These are phyloP conservation scores for Cercospora sojina DNA, from an alignment of 2,329 filamentous ascomycete species.

Conservation along the genomic window DNA sequence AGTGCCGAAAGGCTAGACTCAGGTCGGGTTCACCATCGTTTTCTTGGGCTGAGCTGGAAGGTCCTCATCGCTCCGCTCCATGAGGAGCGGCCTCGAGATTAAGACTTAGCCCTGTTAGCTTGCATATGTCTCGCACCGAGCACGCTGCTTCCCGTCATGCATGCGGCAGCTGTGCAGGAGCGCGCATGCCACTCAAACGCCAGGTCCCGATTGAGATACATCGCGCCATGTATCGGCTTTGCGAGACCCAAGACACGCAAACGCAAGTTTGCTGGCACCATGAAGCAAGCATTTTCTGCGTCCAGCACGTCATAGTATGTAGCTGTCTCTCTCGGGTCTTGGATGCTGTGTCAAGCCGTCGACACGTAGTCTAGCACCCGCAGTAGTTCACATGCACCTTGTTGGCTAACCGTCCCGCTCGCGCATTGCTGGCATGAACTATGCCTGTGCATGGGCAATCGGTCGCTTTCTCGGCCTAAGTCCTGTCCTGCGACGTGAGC, in stretches of 20 bases:
- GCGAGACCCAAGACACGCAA: constrained; percentile 15
- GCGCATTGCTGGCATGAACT: constrained; percentile 26
- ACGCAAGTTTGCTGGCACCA: constrained; percentile 21
- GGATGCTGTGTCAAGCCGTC: constrained; percentile 18
- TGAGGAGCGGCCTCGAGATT: constrained; percentile 1
- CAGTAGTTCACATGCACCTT: constrained; percentile 26
- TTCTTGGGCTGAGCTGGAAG: not conserved
- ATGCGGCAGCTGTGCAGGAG: constrained; percentile 5
- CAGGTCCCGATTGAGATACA: constrained; percentile 11
- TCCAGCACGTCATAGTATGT: constrained; percentile 22
- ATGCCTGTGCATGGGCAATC: constrained; percentile 23
- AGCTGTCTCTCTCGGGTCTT: constrained; percentile 16
- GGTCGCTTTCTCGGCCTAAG: constrained; percentile 1
- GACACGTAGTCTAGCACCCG: constrained; percentile 20
- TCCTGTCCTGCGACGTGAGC: not conserved
- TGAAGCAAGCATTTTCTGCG: constrained; percentile 20
- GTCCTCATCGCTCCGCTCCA: not conserved
- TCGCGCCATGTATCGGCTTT: constrained; percentile 6
- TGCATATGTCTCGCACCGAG: constrained; percentile 6
- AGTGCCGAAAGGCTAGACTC: constrained; percentile 10
- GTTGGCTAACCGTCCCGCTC: constrained; percentile 18
- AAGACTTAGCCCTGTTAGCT: constrained; percentile 1
- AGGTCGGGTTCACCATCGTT: not conserved
- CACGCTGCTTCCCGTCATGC: constrained; percentile 6
- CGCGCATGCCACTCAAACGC: constrained; percentile 12